Evolutionary conservation across 2,329 filamentous ascomycete genomes (phyloP).

Genomic region (Exophiala sp.): DNA sequence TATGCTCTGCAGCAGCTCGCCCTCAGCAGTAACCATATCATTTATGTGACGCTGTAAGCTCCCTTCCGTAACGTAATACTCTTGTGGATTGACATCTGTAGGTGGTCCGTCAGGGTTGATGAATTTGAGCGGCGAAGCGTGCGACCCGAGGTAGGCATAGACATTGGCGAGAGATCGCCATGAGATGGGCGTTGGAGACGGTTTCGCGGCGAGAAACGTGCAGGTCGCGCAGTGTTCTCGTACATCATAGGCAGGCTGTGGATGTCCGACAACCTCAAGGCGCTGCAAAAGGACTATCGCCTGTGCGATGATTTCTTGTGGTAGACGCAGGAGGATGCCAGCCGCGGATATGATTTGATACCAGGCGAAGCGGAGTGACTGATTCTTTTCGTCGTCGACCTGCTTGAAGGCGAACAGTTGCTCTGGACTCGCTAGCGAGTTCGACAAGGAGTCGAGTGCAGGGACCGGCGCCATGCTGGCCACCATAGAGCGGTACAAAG

Average conservation of each 20-base stretch:
- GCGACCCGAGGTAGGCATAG: constrained; percentile 73
- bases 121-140: constrained; percentile 49
- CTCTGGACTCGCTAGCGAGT: constrained; percentile 45
- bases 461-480: constrained; percentile 17
- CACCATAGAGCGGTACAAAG: no score
- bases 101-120: constrained; percentile 32
- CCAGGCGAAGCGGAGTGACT: constrained; percentile 44
- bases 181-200: constrained; percentile 71
- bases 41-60: constrained; percentile 64
- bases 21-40: constrained; percentile 69
- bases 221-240: constrained; percentile 78
- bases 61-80: constrained; percentile 70
- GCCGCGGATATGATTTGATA: constrained; percentile 46
- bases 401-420: constrained; percentile 37
- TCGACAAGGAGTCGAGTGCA: constrained; percentile 31
- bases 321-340: constrained; percentile 71
- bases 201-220: constrained; percentile 78
- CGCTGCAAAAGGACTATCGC: constrained; percentile 78
- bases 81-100: constrained; percentile 41
- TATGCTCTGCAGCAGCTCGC: constrained; percentile 69
- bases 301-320: constrained; percentile 80
- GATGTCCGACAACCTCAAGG: constrained; percentile 36
- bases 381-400: constrained; percentile 36
- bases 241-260: constrained; percentile 8
- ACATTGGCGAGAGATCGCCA: constrained; percentile 79